These are phyloP conservation scores for Lipomyces kockii DNA, from an alignment of 805 yeast genomes.

Conservation along the genomic window DNA sequence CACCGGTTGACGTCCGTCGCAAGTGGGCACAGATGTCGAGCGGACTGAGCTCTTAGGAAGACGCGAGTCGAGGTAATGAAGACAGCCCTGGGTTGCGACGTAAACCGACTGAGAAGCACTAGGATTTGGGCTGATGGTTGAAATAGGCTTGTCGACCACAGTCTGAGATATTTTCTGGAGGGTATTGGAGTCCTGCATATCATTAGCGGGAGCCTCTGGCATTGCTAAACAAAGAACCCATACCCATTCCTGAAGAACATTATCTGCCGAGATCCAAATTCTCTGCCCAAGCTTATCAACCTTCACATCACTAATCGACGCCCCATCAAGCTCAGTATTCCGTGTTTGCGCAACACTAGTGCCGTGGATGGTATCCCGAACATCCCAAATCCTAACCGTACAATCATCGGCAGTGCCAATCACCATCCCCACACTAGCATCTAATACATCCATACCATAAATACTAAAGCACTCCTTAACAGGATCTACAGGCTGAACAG, in stretches of 20 bases:
- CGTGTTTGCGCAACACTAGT: constrained; percentile 13
- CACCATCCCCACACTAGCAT: constrained; percentile 14
- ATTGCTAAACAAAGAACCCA: not conserved
- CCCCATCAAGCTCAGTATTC: constrained; percentile 8
- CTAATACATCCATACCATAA: constrained; percentile 20
- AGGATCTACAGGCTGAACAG: not conserved
- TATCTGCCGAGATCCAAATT: constrained; percentile 30
- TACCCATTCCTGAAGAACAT: constrained; percentile 33
- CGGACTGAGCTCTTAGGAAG: constrained; percentile 2
- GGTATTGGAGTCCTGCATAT: constrained; percentile 17
- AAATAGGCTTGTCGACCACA: constrained; percentile 4
- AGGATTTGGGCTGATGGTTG: constrained; percentile 15
- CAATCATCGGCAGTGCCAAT: constrained; percentile 30
- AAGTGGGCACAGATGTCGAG: constrained; percentile 12
- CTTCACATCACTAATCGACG: constrained; percentile 12
- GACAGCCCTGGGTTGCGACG: constrained; percentile 7
- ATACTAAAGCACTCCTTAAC: constrained; percentile 8
- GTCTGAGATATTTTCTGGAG: constrained; percentile 19
- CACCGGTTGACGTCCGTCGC: not conserved
- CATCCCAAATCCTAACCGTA: constrained; percentile 24
- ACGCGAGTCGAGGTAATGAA: constrained; percentile 10
- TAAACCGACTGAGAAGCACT: constrained; percentile 4
- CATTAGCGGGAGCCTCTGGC: not conserved
- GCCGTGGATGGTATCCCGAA: constrained; percentile 3
- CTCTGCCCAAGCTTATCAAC: constrained; percentile 7